Evolutionary conservation across 257 asterid genomes (phyloP), one percentile per base, ranked within the genome.

Genomic region (Misopates orontium): DNA sequence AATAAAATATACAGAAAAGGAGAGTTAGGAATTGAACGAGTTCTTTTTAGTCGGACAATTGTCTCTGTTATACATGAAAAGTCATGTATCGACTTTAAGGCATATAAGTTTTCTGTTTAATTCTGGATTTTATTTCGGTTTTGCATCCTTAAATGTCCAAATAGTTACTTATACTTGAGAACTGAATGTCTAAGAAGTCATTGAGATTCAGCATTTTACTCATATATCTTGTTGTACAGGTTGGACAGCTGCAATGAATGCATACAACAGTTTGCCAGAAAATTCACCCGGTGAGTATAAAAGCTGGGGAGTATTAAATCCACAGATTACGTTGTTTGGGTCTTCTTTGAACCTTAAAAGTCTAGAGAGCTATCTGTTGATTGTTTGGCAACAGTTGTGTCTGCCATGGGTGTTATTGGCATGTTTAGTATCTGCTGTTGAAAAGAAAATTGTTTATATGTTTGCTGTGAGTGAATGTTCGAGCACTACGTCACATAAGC

Each of bases 221-320:
- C 57, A 19, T 71, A 56, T 24, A 8, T 75, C 72, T 51, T 56
- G 8, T 52, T 54, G 22, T 76, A 73, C 77, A 89, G 98, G 98
- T 66, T 93, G 97, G 97, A 68, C 81, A 44, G 90, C 94, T 81
- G 85, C 89, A 51, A 76, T 89, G 81, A 83, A 74, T 62, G 89
- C 93, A 17, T 73, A 67, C 66, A 84, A 82, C 79, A 87, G 71
- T 75, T 74, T 87, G 73, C 95, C 95, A 16, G 96, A 84, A 67
- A 90, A 82, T 84, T 87, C 96, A 13, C 56, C 80, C 13, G 97
- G 98, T 89, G 72, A 82, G 94, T 78, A 20, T 56, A 45, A 25
- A 71, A 45, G 18, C 15, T 54, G 67, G 70, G 47, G 52, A 53
- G 62, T 62, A 76, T 71, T 44, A 12, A 39, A 55, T 15, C 49